phyloP scores from a whole-genome alignment of 2,329 filamentous ascomycete genomes.

The Golovinomyces cichoracearum region DNA sequence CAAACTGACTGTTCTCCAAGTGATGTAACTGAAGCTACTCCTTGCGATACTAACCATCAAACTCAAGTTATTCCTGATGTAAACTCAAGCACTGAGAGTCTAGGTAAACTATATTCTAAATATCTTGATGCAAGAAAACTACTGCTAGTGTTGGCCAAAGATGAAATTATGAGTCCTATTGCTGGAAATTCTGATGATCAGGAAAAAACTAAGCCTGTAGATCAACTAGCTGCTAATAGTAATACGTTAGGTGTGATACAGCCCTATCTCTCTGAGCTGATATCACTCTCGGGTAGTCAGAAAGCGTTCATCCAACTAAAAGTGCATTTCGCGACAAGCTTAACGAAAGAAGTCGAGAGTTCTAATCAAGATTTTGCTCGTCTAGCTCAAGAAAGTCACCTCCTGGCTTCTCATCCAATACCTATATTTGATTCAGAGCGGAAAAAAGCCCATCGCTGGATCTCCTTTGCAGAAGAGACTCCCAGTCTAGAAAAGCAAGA shows the following conservation, averaged over 20 bases:
- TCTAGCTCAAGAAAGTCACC: slow-evolving; percentile 34
- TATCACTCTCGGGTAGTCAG: slow-evolving; percentile 28
- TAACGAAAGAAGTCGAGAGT: slow-evolving; percentile 27
- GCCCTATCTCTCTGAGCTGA: slow-evolving; percentile 29
- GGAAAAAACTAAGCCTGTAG: neutral
- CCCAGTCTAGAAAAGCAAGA: slow-evolving; percentile 18
- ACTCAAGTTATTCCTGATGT: slow-evolving; percentile 7
- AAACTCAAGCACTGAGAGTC: slow-evolving; percentile 10
- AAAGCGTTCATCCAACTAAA: slow-evolving; percentile 32
- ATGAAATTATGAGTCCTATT: neutral
- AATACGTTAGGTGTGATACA: slow-evolving; percentile 19
- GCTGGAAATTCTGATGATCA: neutral
- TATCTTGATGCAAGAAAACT: slow-evolving; percentile 26
- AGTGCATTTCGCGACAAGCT: slow-evolving; percentile 24
- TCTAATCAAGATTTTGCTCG: slow-evolving; percentile 25
- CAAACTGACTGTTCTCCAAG: slow-evolving; percentile 20
- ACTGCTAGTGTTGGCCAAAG: slow-evolving; percentile 18
- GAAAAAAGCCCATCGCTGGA: slow-evolving; percentile 13
- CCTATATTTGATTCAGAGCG: slow-evolving; percentile 12
- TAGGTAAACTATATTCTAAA: slow-evolving; percentile 27
- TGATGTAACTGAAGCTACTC: slow-evolving; percentile 11
- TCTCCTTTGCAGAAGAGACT: slow-evolving; percentile 22
- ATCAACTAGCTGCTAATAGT: neutral
- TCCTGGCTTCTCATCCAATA: slow-evolving; percentile 27
- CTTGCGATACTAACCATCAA: slow-evolving; percentile 4